These are phyloP conservation scores for Trypanosoma lewisi DNA, from an alignment of 208 protist species.

Conservation along the genomic window DNA sequence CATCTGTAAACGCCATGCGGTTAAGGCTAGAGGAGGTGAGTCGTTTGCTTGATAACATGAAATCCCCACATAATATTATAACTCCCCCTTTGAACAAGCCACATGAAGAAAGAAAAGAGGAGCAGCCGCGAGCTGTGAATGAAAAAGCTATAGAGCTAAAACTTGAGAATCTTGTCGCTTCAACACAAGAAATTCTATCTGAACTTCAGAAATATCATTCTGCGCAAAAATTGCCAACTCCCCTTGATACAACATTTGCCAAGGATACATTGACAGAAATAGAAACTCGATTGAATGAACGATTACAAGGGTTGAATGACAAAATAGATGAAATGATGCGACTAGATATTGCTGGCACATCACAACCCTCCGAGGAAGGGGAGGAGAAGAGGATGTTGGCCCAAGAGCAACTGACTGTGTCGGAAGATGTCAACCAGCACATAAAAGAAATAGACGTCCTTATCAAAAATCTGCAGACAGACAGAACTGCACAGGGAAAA, in stretches of 20 bases:
- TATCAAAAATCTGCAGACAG: slow-evolving; percentile 11
- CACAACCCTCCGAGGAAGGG: background rate
- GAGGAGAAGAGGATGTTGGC: no score
- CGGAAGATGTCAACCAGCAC: slow-evolving; percentile 21
- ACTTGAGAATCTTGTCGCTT: slow-evolving; percentile 14
- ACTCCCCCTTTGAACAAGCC: background rate
- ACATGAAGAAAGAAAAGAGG: background rate
- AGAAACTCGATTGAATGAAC: slow-evolving; percentile 17
- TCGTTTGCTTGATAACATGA: slow-evolving; percentile 10
- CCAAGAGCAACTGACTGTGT: background rate
- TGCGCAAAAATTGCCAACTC: background rate
- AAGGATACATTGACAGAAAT: slow-evolving; percentile 15
- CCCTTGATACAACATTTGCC: background rate
- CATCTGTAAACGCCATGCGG: slow-evolving; percentile 15
- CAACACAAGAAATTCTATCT: slow-evolving; percentile 19
- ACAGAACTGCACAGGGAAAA: slow-evolving; percentile 14
- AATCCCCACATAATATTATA: background rate
- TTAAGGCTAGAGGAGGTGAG: slow-evolving; percentile 19
- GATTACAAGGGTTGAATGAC: slow-evolving; percentile 5
- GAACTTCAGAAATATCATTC: slow-evolving; percentile 13
- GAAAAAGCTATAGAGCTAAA: background rate
- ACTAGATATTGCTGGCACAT: background rate
- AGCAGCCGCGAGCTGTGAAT: background rate
- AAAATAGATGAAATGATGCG: slow-evolving; percentile 15
- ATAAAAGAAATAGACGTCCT: slow-evolving; percentile 21